phyloP scores from a whole-genome alignment of 2,329 filamentous ascomycete genomes.

The Colletotrichum phormii region DNA sequence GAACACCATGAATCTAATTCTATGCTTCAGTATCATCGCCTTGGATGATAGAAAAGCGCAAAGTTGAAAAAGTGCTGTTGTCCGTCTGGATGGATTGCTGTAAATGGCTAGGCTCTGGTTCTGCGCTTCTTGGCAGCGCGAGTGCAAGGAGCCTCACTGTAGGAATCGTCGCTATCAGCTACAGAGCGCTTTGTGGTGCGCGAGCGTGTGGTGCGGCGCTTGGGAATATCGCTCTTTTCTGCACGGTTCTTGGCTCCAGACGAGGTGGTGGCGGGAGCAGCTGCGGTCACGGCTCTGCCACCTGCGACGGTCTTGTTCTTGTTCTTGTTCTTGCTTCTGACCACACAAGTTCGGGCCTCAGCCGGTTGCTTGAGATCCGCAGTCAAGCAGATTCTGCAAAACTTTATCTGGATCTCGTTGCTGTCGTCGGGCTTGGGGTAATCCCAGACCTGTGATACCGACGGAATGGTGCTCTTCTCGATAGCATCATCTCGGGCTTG shows the following conservation, averaged over 20 bases:
- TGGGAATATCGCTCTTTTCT: not conserved
- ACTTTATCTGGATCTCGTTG: not conserved
- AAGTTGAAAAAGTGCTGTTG: not conserved
- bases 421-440: conserved; percentile 10
- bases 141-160: not conserved
- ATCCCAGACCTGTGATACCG: conserved; percentile 1
- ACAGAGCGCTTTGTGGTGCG: not conserved
- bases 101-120: not conserved
- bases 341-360: not conserved
- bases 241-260: not conserved
- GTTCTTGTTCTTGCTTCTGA: not conserved
- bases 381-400: not conserved
- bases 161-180: not conserved
- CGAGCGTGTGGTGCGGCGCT: not conserved
- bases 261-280: not conserved
- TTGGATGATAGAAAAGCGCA: not conserved
- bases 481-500: conserved; percentile 42
- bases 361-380: not conserved
- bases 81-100: not conserved
- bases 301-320: too few species aligned
- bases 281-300: too few species aligned
- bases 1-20: not conserved
- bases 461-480: conserved; percentile 49
- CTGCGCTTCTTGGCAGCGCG: conserved; percentile 4
- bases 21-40: not conserved